Percentiles rank a stretch among this genome's conserved stretches.
phyloP scores from a whole-genome alignment of 805 yeast species.

The Wickerhamomyces strasburgensis region DNA sequence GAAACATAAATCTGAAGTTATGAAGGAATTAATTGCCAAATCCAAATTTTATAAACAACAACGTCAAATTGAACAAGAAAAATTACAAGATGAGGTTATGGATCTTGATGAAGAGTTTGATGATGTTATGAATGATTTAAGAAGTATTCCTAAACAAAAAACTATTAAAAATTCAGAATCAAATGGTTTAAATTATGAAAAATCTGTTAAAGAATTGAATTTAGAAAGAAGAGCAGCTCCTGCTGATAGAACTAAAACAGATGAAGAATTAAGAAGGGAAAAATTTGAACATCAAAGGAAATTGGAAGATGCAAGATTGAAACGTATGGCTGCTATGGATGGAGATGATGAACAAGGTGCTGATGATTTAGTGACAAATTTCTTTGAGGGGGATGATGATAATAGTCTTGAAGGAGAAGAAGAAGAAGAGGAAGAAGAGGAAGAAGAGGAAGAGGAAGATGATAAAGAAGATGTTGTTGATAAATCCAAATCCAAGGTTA shows the following conservation, averaged over 20 bases:
- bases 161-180: constrained; percentile 30
- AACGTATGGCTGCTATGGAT: constrained; percentile 71
- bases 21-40: constrained; percentile 81
- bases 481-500: constrained; percentile 11
- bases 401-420: constrained; percentile 61
- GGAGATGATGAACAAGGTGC: constrained; percentile 46
- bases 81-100: constrained; percentile 53
- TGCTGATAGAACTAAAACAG: constrained; percentile 75
- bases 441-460: constrained; percentile 29
- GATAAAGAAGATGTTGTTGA: constrained; percentile 19
- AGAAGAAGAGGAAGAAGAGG: constrained; percentile 35
- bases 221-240: constrained; percentile 76
- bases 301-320: constrained; percentile 62
- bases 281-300: constrained; percentile 53
- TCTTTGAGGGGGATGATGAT: constrained; percentile 41
- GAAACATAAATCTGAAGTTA: constrained; percentile 78
- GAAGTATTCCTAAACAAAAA: constrained; percentile 29
- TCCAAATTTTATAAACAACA: constrained; percentile 73
- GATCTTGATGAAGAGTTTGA: constrained; percentile 72
- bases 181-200: constrained; percentile 50
- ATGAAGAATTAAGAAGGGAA: constrained; percentile 61
- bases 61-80: constrained; percentile 61
- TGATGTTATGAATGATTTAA: constrained; percentile 57
- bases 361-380: constrained; percentile 45
- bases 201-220: constrained; percentile 58